Base-by-base conservation (phyloP, 768 basidiomycete genomes). In the Mycena amicta region DNA sequence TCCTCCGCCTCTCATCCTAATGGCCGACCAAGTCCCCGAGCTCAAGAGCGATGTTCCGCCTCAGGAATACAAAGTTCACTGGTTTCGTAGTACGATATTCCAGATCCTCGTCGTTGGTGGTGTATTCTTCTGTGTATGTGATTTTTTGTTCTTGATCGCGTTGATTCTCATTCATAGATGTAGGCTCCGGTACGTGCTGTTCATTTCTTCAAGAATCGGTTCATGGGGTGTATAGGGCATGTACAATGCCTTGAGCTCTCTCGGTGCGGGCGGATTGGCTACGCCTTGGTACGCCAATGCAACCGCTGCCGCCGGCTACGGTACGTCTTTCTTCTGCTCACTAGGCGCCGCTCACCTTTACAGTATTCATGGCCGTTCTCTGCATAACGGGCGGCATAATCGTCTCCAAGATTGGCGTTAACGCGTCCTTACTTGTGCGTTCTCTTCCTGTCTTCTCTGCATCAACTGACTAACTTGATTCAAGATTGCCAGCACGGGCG, bases 211-310 rank as follows among this genome's bases (percentile, higher is more conserved):
- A 45, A 45, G 20, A 37, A 8, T 8, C 33, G 8, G 33, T 37
- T 37, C 18, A 43, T 12, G 12, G 41, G 20, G 41, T 43, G 41
- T 12, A 20, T n/a, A 66, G 67, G 69, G 70, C 29, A 73, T 72
- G 72, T 73, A 73, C 55, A 73, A 73, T 68, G 72, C 72, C 23
- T 54, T 73, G 5, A 68, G 57, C 28, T 62, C 71, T 16, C 55
- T 73, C 5, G 72, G 72, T 25, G 72, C 72, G 18, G 72, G 72
- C 39, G 72, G 72, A 20, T 65, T 73, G 20, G 71, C 72, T 2
- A 72, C 71, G 22, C 72, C 72, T 6, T 72, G 70, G 70, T 72
- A 71, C 52, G 69, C 66, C 2, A 71, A 72, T 40, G 71, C 72
- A 4, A 70, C 72, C 16, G 65, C 69, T 6, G 71, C 71, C 5